Evolutionary conservation across 2,329 filamentous ascomycete species (phyloP).

Genomic region (Epichloe gansuensis): DNA sequence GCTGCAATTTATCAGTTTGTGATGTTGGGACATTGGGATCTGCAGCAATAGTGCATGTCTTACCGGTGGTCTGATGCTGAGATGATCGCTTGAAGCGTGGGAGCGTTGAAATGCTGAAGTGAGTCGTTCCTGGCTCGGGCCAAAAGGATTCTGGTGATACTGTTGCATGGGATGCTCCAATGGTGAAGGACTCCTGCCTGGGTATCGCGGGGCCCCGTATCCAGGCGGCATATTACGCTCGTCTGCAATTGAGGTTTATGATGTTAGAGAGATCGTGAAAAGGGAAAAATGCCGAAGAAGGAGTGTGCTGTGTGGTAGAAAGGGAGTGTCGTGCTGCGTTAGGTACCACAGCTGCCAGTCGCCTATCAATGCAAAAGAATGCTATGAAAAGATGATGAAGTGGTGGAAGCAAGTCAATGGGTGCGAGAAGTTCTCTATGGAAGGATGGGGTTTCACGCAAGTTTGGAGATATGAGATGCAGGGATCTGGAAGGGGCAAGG

Average conservation of each 20-base stretch:
- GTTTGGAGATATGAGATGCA: neutral
- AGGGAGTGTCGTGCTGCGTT: neutral
- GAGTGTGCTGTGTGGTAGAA: neutral
- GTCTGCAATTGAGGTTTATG: neutral
- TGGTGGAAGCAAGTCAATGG: neutral
- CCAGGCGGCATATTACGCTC: constrained; percentile 1
- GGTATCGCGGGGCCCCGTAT: neutral
- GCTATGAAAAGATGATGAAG: neutral
- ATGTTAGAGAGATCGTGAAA: neutral
- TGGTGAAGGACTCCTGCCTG: constrained; percentile 1
- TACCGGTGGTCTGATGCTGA: constrained; percentile 77
- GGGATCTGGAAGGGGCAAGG: neutral
- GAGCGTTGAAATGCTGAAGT: constrained; percentile 24
- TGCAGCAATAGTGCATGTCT: constrained; percentile 19
- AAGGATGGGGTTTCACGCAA: neutral
- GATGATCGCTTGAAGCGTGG: constrained; percentile 57
- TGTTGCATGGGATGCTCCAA: constrained; percentile 4
- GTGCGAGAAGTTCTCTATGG: neutral
- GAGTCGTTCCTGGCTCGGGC: constrained; percentile 26
- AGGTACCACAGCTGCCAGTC: neutral
- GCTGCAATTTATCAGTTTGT: constrained; percentile 20
- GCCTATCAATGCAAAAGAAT: neutral
- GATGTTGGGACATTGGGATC: too few species aligned
- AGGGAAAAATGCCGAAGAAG: neutral
- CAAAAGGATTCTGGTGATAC: constrained; percentile 1